Conservation (phyloP, 345 rosid genomes). For the Conringia planisiliqua region DNA sequence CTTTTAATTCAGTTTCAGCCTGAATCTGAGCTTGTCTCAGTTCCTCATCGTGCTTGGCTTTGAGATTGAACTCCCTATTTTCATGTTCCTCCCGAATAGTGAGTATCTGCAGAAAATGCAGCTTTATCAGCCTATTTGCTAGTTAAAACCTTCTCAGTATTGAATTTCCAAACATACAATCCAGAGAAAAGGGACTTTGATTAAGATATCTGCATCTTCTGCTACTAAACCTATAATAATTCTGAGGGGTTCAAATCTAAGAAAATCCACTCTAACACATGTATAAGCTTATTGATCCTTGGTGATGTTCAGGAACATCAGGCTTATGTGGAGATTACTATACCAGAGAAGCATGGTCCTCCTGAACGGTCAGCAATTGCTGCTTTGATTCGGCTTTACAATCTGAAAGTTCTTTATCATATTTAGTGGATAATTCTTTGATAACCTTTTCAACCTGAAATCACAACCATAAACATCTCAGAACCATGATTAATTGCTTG, state of each 20-base stretch:
- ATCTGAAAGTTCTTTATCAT: conserved; percentile 49
- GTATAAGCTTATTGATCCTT: conserved; percentile 45
- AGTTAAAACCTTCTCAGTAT: background rate
- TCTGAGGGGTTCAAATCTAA: background rate
- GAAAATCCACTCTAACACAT: background rate
- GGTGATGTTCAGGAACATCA: conserved; percentile 19
- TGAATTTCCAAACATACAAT: background rate
- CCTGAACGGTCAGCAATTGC: conserved; percentile 45
- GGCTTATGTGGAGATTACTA: background rate
- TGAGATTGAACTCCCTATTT: conserved; percentile 56
- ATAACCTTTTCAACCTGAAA: conserved; percentile 56
- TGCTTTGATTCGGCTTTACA: conserved; percentile 56
- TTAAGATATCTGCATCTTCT: background rate
- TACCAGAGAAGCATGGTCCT: conserved; percentile 74
- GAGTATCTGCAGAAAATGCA: conserved; percentile 40
- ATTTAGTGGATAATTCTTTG: conserved; percentile 51
- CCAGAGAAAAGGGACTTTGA: background rate
- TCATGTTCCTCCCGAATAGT: conserved; percentile 53
- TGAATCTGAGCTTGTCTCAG: conserved; percentile 56
- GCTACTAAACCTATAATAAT: background rate
- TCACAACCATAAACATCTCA: conserved; percentile 17
- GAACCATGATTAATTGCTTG: conserved; percentile 10
- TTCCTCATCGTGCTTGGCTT: conserved; percentile 59
- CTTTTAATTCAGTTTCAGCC: conserved; percentile 69
- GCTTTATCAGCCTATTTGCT: conserved; percentile 35